Evolutionary conservation across 192 early-diverging fungal genomes (phyloP).

Genomic region (Endogone sp.): DNA sequence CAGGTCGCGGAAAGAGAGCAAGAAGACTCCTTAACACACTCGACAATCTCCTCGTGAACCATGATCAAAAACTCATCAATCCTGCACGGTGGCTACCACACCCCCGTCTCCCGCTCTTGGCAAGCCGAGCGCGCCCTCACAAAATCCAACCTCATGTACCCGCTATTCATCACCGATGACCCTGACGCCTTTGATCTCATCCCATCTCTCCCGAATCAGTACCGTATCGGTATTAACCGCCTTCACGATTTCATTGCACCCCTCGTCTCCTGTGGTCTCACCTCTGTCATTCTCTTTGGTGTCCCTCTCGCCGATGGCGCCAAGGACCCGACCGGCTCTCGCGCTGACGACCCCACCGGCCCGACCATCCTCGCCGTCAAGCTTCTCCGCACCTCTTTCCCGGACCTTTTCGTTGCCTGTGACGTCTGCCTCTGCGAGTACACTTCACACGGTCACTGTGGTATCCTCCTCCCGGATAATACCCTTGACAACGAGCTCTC

Average conservation of each 20-base stretch:
- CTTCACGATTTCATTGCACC: slow-evolving; percentile 74
- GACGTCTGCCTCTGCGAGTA: slow-evolving; percentile 98
- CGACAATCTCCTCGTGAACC: not conserved
- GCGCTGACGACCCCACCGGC: slow-evolving; percentile 76
- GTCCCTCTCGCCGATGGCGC: slow-evolving; percentile 75
- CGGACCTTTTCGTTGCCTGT: slow-evolving; percentile 79
- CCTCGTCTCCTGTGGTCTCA: slow-evolving; percentile 84
- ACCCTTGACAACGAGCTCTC: slow-evolving; percentile 78
- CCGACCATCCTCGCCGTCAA: slow-evolving; percentile 85
- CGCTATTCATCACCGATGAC: slow-evolving; percentile 90
- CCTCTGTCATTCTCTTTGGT: slow-evolving; percentile 88
- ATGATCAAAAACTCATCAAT: slow-evolving; percentile 54
- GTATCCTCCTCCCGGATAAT: slow-evolving; percentile 71
- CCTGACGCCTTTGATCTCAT: slow-evolving; percentile 73
- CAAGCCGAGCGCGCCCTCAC: slow-evolving; percentile 68
- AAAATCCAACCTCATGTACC: slow-evolving; percentile 82
- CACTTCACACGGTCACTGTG: slow-evolving; percentile 96
- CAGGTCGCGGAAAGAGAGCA: too few relatives aligned
- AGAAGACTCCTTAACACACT: too few relatives aligned
- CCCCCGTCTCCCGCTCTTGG: slow-evolving; percentile 77
- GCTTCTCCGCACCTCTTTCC: slow-evolving; percentile 72
- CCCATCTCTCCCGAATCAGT: slow-evolving; percentile 80
- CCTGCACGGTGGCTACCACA: slow-evolving; percentile 86
- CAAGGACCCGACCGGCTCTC: slow-evolving; percentile 73
- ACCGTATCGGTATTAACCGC: slow-evolving; percentile 76